phyloP scores from a whole-genome alignment of 2,329 filamentous ascomycete genomes.

The Pyricularia grisea region DNA sequence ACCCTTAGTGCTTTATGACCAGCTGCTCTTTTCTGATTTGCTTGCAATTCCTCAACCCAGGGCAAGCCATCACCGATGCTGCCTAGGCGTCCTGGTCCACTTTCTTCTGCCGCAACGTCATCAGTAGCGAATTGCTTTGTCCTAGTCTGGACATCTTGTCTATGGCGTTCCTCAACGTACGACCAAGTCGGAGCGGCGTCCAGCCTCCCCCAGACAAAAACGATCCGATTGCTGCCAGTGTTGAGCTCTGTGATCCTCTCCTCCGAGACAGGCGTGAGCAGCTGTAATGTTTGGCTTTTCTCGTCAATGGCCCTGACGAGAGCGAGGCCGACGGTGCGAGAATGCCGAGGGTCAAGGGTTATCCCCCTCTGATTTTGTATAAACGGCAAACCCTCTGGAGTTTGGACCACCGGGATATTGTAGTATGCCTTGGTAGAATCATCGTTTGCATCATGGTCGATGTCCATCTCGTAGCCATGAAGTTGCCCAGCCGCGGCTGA shows the following conservation, averaged over 20 bases:
- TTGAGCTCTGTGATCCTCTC: slow-evolving; percentile 28
- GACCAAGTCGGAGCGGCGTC: slow-evolving; percentile 59
- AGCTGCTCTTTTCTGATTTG: slow-evolving; percentile 43
- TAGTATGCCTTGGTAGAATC: neutral
- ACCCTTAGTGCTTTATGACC: slow-evolving; percentile 56
- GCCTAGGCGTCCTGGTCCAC: neutral
- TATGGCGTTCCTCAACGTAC: slow-evolving; percentile 54
- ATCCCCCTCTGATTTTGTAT: slow-evolving; percentile 44
- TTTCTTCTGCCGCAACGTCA: slow-evolving; percentile 7
- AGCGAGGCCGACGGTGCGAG: slow-evolving; percentile 52
- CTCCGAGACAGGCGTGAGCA: slow-evolving; percentile 51
- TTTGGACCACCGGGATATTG: slow-evolving; percentile 8
- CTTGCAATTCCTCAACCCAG: slow-evolving; percentile 50
- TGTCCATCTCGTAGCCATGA: slow-evolving; percentile 11
- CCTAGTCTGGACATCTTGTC: slow-evolving; percentile 17
- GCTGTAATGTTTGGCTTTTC: slow-evolving; percentile 41
- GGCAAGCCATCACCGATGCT: slow-evolving; percentile 27
- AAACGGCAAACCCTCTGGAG: slow-evolving; percentile 50
- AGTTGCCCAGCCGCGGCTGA: neutral
- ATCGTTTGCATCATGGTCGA: slow-evolving; percentile 5
- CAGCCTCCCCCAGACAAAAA: slow-evolving; percentile 59
- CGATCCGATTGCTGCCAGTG: slow-evolving; percentile 36
- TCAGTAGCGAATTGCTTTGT: slow-evolving; percentile 17
- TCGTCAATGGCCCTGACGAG: slow-evolving; percentile 63
- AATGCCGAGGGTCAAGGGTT: slow-evolving; percentile 50